These are phyloP conservation scores for Diaporthe helianthi DNA, from an alignment of 2,329 filamentous ascomycete genomes.

Conservation along the genomic window DNA sequence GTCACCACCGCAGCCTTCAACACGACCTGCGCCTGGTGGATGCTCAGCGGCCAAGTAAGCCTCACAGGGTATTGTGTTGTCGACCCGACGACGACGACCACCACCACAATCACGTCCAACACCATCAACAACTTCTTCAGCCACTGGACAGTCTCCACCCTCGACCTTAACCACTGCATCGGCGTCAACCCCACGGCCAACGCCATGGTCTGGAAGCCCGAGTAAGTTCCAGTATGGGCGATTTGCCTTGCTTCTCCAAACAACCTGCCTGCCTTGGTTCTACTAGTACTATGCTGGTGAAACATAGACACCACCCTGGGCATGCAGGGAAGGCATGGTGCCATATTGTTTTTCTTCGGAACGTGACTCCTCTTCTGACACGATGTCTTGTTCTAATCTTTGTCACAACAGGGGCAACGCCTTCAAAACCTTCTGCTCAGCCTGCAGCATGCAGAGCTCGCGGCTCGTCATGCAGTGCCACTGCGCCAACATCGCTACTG, in stretches of 20 bases:
- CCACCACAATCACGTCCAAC: too few relatives aligned
- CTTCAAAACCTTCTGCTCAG: neutral
- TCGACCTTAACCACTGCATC: constrained; percentile 26
- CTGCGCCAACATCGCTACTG: neutral
- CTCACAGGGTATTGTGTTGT: neutral
- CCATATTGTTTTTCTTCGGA: too few relatives aligned
- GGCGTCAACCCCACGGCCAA: constrained; percentile 2
- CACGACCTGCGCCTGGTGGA: constrained; percentile 9
- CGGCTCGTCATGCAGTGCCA: neutral
- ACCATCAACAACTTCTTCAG: neutral
- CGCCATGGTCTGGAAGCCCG: neutral
- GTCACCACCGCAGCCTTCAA: neutral
- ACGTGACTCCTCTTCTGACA: neutral
- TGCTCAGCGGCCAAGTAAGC: neutral
- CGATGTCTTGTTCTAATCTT: too few relatives aligned
- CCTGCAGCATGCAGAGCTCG: neutral
- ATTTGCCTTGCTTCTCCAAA: too few relatives aligned
- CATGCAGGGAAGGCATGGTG: too few relatives aligned
- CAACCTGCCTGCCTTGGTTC: too few relatives aligned
- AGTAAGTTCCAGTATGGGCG: too few relatives aligned
- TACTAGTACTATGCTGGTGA: too few relatives aligned
- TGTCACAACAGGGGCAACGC: neutral
- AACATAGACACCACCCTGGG: too few relatives aligned
- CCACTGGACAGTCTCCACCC: neutral
- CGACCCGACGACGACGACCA: too few relatives aligned